Base-by-base conservation (phyloP, 1,284 basidiomycete genomes). In the Ceratobasidium sp. region DNA sequence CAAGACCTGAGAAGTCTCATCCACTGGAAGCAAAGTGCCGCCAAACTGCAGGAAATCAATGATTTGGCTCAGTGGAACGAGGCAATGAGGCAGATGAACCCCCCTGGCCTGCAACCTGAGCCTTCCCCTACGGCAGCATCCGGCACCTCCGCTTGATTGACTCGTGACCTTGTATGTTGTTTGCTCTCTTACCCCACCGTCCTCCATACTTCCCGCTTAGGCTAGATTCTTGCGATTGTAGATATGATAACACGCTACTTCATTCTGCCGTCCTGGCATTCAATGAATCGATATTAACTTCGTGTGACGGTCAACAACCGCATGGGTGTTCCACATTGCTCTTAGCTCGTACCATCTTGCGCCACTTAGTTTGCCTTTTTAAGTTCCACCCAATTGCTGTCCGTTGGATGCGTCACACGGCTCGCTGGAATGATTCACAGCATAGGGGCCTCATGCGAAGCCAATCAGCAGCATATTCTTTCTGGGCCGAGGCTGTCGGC, bases 1-100 rank as follows among this genome's bases (percentile, higher is more conserved):
- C 86, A 93, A 77, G 88, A 86, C 41, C 83, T 96, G 27, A 76
- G 81, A 7, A 84, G 87, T 59, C 86, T 96, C 46, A 75, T 91
- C 19, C 82, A 80, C 27, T 95, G 94, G 93, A 94, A 92, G 43
- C 66, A 27, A 4, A 48, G 39, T 58, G 34, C 54, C 13, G 66
- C 48, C 22, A 53, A 54, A 29, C 66, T 48, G 7, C 24, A 11
- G 8, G 66, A 69, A 34, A 19, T 58, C 11, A 54, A 58, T 8
- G 66, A 69, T 8, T 27, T 59, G 39, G 54, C 19, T 14, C 66
- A 69, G 19, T 69, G 66, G 66, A 69, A 69, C 39, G 66, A 69
- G 31, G 41, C 39, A 37, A 58, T 69, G 53, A 27, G 39, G 51
- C 66, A 69, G 39, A 41, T 69, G 53, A 69, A 48, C 34, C 16